These are phyloP conservation scores for Verticillium albo-atrum DNA, from an alignment of 2,329 filamentous ascomycete genomes.

Conservation along the genomic window DNA sequence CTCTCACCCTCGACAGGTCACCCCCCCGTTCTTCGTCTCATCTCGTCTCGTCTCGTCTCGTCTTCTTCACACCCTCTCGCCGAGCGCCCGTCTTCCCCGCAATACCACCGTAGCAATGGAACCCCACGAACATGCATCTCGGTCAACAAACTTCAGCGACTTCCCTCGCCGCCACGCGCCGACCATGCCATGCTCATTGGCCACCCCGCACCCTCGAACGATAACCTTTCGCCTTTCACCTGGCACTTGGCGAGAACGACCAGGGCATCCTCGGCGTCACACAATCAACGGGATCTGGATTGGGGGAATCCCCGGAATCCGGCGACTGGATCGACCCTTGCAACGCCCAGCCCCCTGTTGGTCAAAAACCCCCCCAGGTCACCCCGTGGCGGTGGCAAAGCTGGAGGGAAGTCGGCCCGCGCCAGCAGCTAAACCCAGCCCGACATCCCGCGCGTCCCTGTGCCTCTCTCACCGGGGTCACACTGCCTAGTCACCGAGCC, in stretches of 20 bases:
- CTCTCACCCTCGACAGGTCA: neutral
- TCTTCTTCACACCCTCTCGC: neutral
- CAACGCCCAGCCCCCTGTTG: neutral
- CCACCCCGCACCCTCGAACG: neutral
- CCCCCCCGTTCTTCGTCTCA: too few species aligned
- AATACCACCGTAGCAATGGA: neutral
- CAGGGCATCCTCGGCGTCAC: neutral
- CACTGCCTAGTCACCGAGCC: neutral
- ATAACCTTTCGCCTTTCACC: neutral
- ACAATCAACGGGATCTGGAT: neutral
- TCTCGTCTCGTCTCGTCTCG: too few species aligned
- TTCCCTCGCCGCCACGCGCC: neutral
- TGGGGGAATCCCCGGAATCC: neutral
- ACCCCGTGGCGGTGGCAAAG: neutral
- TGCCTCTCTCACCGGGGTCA: neutral
- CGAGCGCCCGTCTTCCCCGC: neutral
- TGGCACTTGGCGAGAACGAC: neutral
- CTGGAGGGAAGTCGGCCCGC: neutral
- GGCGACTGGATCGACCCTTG: neutral
- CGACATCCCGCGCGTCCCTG: neutral
- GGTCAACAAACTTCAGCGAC: neutral
- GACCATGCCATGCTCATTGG: neutral
- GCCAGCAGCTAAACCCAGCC: neutral
- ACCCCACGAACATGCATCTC: neutral
- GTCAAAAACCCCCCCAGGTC: neutral